Percentiles rank a stretch among this genome's conserved stretches.
Evolutionary conservation across 805 yeast species (phyloP).

Genomic region (Sungouiella thailandica): DNA sequence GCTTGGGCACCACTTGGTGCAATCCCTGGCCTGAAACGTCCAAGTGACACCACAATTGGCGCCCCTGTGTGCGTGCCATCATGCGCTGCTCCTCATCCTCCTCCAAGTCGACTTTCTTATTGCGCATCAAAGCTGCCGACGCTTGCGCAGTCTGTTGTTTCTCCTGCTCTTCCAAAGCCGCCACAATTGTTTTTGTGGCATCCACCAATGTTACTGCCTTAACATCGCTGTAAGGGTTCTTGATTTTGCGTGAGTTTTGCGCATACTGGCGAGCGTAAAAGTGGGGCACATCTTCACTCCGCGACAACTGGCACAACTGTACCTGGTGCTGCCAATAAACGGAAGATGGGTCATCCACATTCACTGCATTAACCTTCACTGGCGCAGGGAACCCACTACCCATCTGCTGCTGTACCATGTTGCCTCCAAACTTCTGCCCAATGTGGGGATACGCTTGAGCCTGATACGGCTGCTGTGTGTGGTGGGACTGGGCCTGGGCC

Average conservation of each 20-base stretch:
- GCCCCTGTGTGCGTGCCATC: slow-evolving; percentile 53
- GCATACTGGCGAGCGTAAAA: slow-evolving; percentile 84
- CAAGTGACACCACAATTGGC: slow-evolving; percentile 90
- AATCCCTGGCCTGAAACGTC: slow-evolving; percentile 91
- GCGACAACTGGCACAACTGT: slow-evolving; percentile 66
- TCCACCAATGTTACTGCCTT: slow-evolving; percentile 37
- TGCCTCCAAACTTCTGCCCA: slow-evolving; percentile 5
- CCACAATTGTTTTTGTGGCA: slow-evolving; percentile 36
- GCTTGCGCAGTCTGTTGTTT: slow-evolving; percentile 29
- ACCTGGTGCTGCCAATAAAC: slow-evolving; percentile 75
- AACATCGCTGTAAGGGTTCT: slow-evolving; percentile 32
- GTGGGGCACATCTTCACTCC: slow-evolving; percentile 64
- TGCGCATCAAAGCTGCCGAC: slow-evolving; percentile 31
- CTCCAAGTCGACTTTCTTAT: slow-evolving; percentile 46
- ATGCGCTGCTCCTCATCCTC: slow-evolving; percentile 63
- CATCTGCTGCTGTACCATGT: slow-evolving; percentile 10
- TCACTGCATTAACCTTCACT: slow-evolving; percentile 25
- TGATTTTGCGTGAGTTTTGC: slow-evolving; percentile 49
- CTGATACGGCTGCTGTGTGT: slow-evolving; percentile 9
- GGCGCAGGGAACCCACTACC: slow-evolving; percentile 14
- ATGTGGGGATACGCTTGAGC: slow-evolving; percentile 12
- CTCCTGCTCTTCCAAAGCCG: slow-evolving; percentile 36
- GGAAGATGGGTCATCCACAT: slow-evolving; percentile 38
- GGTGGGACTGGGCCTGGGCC: slow-evolving; percentile 10
- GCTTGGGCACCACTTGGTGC: slow-evolving; percentile 58